Evolutionary conservation across 345 rosid genomes (phyloP).

Genomic region (Lepidium sativum): DNA sequence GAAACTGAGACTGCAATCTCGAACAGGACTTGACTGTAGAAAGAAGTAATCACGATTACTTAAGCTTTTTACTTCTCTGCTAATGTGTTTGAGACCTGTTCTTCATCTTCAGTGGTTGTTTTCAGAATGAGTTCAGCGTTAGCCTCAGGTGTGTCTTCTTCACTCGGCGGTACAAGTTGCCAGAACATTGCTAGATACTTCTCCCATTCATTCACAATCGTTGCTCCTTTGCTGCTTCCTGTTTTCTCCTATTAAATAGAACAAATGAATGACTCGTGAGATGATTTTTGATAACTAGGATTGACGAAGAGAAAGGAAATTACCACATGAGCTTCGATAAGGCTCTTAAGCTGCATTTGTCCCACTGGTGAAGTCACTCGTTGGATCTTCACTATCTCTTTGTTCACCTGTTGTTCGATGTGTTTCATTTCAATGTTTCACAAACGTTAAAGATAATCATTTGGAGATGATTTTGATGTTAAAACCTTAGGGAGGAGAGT

Average conservation of each 20-base stretch:
- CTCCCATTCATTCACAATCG: constrained; percentile 75
- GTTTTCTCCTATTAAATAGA: constrained; percentile 59
- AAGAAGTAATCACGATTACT: not conserved
- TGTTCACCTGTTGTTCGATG: constrained; percentile 58
- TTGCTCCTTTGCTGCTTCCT: constrained; percentile 72
- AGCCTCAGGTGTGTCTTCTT: constrained; percentile 98
- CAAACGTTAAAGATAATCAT: not conserved
- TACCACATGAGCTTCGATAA: constrained; percentile 86
- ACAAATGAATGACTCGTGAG: not conserved
- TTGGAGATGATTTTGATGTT: not conserved
- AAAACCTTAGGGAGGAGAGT: constrained; percentile 83
- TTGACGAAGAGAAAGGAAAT: not conserved
- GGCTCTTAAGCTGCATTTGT: constrained; percentile 84
- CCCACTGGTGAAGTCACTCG: constrained; percentile 87
- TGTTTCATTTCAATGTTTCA: not conserved
- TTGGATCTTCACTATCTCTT: constrained; percentile 90
- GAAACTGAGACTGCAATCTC: constrained; percentile 3
- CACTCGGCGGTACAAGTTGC: constrained; percentile 98
- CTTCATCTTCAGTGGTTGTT: constrained; percentile 44
- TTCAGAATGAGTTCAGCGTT: constrained; percentile 46
- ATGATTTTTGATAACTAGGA: not conserved
- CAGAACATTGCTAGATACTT: constrained; percentile 67
- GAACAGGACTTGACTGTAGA: constrained; percentile 14
- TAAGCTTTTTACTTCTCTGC: not conserved
- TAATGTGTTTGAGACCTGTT: constrained; percentile 10